Conservation (phyloP, 345 rosid species). For the Boechera stricta region DNA sequence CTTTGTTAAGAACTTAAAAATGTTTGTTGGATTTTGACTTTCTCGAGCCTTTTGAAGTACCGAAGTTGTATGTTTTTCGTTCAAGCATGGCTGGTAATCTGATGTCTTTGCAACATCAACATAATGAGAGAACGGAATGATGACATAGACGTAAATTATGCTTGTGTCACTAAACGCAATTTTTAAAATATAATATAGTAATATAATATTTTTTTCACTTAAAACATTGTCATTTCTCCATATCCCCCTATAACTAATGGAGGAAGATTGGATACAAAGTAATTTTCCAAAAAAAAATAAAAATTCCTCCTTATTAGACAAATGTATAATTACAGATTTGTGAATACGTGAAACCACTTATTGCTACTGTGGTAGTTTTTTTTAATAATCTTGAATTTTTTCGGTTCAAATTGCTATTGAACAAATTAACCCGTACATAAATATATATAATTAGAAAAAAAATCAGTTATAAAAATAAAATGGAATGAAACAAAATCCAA, state of each 20-base stretch:
- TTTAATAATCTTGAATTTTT: neutral
- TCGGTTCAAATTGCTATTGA: neutral
- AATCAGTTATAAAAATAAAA: neutral
- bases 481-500: neutral
- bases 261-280: neutral
- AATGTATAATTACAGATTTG: neutral
- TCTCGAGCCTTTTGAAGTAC: no score
- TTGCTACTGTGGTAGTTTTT: neutral
- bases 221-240: no score
- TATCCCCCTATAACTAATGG: no score
- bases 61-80: no score
- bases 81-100: no score
- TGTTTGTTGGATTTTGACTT: no score
- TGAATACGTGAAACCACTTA: neutral
- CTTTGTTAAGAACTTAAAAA: no score
- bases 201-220: no score
- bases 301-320: neutral
- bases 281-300: neutral
- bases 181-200: no score
- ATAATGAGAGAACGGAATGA: no score
- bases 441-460: neutral
- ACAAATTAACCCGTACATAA: neutral
- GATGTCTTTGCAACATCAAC: no score
- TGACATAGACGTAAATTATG: neutral
- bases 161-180: no score